Evolutionary conservation across 192 early-diverging fungal species (phyloP).

Genomic region (Coemansia nantahalensis): DNA sequence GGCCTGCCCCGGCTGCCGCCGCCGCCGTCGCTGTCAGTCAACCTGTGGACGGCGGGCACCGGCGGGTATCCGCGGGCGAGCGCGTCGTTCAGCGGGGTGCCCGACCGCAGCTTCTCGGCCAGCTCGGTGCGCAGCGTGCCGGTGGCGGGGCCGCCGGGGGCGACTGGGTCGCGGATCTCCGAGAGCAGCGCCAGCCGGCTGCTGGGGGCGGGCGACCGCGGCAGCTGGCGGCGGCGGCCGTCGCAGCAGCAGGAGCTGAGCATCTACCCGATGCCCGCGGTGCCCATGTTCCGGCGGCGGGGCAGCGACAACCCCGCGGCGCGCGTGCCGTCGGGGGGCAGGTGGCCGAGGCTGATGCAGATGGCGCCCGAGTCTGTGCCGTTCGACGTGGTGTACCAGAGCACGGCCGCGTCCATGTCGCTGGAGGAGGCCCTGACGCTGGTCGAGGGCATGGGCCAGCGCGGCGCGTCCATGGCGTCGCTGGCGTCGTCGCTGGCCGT

Average conservation of each 20-base stretch:
- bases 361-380: constrained; percentile 20
- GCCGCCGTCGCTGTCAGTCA: constrained; percentile 8
- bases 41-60: constrained; percentile 6
- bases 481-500: not conserved
- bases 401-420: constrained; percentile 28
- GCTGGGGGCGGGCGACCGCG: not conserved
- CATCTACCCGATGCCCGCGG: not conserved
- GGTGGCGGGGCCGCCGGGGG: not conserved
- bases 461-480: not conserved
- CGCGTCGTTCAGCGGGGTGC: constrained; percentile 2
- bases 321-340: not conserved
- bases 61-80: constrained; percentile 5
- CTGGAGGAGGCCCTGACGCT: constrained; percentile 42
- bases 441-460: constrained; percentile 21
- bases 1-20: constrained; percentile 2
- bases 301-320: constrained; percentile 18
- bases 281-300: not conserved
- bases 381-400: constrained; percentile 32
- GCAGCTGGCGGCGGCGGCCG: constrained; percentile 4
- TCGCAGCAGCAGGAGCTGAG: constrained; percentile 4
- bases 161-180: constrained; percentile 10
- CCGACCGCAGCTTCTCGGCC: constrained; percentile 18
- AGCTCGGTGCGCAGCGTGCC: constrained; percentile 23
- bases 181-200: constrained; percentile 21
- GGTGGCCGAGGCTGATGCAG: constrained; percentile 21